These are phyloP conservation scores for Luffa aegyptiaca DNA, from an alignment of 306 rosid genomes.

Conservation along the genomic window DNA sequence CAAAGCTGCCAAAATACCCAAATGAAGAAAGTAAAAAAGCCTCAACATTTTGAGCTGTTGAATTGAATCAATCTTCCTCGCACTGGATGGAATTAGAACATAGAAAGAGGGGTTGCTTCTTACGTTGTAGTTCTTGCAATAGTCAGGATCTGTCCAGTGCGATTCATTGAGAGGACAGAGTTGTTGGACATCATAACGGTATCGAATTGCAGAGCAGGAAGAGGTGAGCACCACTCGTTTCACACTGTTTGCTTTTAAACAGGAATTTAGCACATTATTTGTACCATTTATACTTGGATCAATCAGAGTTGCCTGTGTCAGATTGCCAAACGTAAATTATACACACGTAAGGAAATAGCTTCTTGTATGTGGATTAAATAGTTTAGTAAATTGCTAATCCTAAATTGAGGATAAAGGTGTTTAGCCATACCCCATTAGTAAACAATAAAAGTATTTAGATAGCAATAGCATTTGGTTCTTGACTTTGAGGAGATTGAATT, in stretches of 20 bases:
- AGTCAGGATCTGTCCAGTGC: slow-evolving; percentile 66
- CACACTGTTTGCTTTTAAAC: slow-evolving; percentile 42
- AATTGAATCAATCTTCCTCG: background rate
- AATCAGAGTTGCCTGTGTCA: slow-evolving; percentile 39
- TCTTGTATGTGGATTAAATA: background rate
- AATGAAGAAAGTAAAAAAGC: background rate
- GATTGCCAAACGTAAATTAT: background rate
- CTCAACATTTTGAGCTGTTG: background rate
- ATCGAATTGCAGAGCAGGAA: slow-evolving; percentile 79
- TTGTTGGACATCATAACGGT: slow-evolving; percentile 40
- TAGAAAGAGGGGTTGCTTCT: background rate
- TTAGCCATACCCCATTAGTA: background rate
- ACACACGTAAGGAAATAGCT: background rate
- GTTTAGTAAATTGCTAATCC: background rate
- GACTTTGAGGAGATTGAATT: background rate
- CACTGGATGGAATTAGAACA: background rate
- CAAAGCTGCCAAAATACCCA: slow-evolving; percentile 39
- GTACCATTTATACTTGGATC: slow-evolving; percentile 70
- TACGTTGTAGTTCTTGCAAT: slow-evolving; percentile 65
- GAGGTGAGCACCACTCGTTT: slow-evolving; percentile 67
- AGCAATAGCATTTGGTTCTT: background rate
- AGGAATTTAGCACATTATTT: slow-evolving; percentile 56
- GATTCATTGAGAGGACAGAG: slow-evolving; percentile 62
- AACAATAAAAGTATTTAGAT: background rate
- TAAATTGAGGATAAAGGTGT: background rate